These are phyloP conservation scores for Buddleja alternifolia DNA, from an alignment of 257 asterid species.

Conservation along the genomic window DNA sequence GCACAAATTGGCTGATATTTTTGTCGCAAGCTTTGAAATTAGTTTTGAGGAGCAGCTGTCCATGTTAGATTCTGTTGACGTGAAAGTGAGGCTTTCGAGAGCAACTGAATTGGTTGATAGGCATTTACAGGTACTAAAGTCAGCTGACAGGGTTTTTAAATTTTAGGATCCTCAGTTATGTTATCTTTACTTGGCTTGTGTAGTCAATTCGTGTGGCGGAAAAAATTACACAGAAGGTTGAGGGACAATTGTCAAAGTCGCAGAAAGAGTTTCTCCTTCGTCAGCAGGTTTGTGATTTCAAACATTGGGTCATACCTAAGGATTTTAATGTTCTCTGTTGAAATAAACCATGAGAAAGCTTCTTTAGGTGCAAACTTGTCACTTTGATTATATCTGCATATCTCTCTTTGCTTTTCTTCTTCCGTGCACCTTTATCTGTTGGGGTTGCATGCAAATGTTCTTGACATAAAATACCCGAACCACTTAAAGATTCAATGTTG, in stretches of 20 bases:
- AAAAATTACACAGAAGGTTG: conserved; percentile 97
- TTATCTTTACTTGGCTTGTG: conserved; percentile 34
- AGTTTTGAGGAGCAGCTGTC: conserved; percentile 95
- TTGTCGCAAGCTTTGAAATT: conserved; percentile 98
- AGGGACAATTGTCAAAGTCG: conserved; percentile 97
- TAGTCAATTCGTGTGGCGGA: conserved; percentile 99
- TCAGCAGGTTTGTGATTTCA: conserved; percentile 75
- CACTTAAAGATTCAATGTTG: conserved; percentile 12
- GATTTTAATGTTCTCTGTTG: conserved; percentile 21
- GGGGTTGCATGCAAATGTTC: conserved; percentile 23
- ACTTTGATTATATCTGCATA: conserved; percentile 6
- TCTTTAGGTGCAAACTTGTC: conserved; percentile 13
- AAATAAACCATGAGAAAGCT: conserved; percentile 24
- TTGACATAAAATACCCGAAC: neutral
- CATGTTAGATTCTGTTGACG: conserved; percentile 97
- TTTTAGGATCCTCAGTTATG: conserved; percentile 29
- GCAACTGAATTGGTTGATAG: conserved; percentile 97
- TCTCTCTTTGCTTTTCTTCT: conserved; percentile 18
- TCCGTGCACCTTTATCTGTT: conserved; percentile 23
- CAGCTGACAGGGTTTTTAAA: conserved; percentile 31
- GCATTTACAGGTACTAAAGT: conserved; percentile 80
- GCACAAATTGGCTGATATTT: conserved; percentile 96
- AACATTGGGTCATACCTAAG: conserved; percentile 2
- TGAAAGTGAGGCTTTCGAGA: conserved; percentile 88
- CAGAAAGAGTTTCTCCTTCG: conserved; percentile 99